phyloP scores from a whole-genome alignment of 73 alveolate genomes.

The Paramecium sonneborni region DNA sequence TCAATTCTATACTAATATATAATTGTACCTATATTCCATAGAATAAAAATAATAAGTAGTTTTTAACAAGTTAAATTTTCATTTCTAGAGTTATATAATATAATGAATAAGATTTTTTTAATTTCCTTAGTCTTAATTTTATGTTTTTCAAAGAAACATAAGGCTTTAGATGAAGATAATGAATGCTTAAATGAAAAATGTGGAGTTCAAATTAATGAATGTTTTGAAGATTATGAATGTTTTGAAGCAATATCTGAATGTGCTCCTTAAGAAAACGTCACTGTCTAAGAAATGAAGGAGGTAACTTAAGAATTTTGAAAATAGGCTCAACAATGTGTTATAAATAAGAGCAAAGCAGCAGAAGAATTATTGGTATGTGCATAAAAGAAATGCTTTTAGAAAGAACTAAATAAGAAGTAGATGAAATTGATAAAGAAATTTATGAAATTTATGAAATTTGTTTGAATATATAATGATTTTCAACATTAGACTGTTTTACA shows the following conservation, averaged over 20 bases:
- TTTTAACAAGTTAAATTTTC: background rate
- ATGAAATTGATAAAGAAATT: background rate
- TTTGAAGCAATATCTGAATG: background rate
- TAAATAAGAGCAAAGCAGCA: background rate
- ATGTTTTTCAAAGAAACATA: background rate
- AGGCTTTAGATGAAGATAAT: background rate
- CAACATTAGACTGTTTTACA: slow-evolving; percentile 5
- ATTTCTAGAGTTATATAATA: background rate
- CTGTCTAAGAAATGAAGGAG: background rate
- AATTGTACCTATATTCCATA: background rate
- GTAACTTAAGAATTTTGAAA: background rate
- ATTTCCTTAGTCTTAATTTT: background rate
- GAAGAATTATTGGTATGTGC: background rate
- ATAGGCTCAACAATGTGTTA: background rate
- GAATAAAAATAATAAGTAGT: background rate
- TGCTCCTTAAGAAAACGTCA: background rate
- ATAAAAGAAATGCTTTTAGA: background rate
- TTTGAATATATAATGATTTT: background rate
- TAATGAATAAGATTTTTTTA: background rate
- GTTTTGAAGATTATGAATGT: background rate
- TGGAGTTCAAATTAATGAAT: background rate
- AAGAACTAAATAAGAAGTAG: background rate
- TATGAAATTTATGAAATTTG: background rate
- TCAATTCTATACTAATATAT: background rate
- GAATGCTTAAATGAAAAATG: background rate